Evolutionary conservation across 768 basidiomycete genomes (phyloP), one percentile per base, ranked within the genome.

Genomic region (Rhodotorula kratochvilovae): DNA sequence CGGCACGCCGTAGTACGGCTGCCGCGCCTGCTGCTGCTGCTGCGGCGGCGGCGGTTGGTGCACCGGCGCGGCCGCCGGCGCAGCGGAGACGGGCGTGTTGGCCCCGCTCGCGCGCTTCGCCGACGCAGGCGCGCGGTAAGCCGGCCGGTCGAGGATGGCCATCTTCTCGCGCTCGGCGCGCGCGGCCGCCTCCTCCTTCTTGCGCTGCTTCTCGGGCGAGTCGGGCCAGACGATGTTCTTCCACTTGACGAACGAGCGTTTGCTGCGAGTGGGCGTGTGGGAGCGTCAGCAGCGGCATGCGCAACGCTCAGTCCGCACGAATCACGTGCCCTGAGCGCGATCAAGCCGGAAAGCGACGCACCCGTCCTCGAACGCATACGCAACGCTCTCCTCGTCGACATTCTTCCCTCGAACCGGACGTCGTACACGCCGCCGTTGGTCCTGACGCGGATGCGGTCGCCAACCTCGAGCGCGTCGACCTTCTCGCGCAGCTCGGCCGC

Each of bases 391-490:
- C 2, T 83, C 84, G 73, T 88, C 89, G 72, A 88, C 87, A 46
- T 89, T 81, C 91, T 87, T 68, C 86, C 84, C 23, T 90, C 78
- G 46, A 95, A 83, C 11, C 87, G 88, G 10, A 93, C 91, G 78
- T 94, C 91, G 78, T 91, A 94, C 43, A 90, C 88, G 10, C 92
- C 92, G 17, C 89, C 85, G 76, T 86, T 88, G 58, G 90, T 87
- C 55, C 90, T 88, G 72, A 97, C 86, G 81, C 91, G 90, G 83
- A 97, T 88, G 21, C 88, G 86, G 27, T 87, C 83, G 83, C 90
- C 88, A 1, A 84, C 81, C 8, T 88, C 86, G 48, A 96, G 82
- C 5, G 87, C 85, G 42, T 90, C 79, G 27, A 96, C 82, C 65
- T 90, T 89, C 19, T 83, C 82, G 56, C 85, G 85, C 50, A 93